Base-by-base conservation (phyloP, 768 basidiomycete genomes). In the Lactifluus echinatus region DNA sequence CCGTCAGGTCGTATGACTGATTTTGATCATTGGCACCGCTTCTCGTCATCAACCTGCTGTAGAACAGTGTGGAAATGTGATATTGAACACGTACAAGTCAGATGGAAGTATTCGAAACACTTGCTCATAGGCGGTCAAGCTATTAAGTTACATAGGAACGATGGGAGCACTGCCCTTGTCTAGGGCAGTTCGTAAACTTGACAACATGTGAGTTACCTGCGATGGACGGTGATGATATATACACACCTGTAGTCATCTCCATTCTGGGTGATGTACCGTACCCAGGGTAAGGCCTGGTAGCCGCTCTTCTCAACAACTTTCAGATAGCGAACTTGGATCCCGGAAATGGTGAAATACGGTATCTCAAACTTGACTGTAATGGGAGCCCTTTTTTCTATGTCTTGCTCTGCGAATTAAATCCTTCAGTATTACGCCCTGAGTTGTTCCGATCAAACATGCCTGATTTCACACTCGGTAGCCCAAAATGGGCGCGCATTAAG, bases 291-390 rank as follows among this genome's bases (percentile, higher is more conserved):
- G 4, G 93, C 91, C 71, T 95, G 92, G 70, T 99, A 98, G 19
- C 93, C 96, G 60, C 89, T 92, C 79, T 98, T 98, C 73, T 99
- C 96, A 0, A 98, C 93, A 51, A 99, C 93, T 73, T 98, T 98
- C 61, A 99, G 79, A 71, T 98, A 98, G 50, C 96, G 83, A 14
- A 99, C 96, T 72, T 97, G 95, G 56, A 97, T 93, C 4, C 94
- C 94, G 0, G 93, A 94, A 4, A 96, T 93, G 0, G 95, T 98
- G 70, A 97, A 98, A 73, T 98, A 98, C 0, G 96, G 95, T 40
- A 99, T 97, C 74, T 98, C 95, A 62, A 93, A 99, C 72, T 92
- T 93, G 69, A 97, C 95, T 0, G 90, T 90, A 61, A 98, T 96
- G 1, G 96, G 96, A 8, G 93, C 85, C 21, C 92, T 87, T 66